Base-by-base conservation (phyloP, 495 filamentous ascomycete genomes). In the Lichenothelia convexa region DNA sequence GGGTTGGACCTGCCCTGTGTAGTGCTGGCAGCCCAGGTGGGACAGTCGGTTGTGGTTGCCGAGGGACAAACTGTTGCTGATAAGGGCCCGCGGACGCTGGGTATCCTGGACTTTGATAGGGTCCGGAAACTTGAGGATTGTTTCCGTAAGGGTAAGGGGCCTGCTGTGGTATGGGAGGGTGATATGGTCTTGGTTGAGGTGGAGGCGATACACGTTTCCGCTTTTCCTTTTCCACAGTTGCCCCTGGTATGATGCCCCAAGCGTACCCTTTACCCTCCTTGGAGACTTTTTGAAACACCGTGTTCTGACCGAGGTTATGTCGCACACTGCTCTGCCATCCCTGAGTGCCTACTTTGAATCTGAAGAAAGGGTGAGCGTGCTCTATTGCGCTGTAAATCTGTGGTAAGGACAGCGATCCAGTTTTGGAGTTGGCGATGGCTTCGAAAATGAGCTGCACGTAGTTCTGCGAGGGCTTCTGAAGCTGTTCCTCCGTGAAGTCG, bases 291-390 rank as follows among this genome's bases (percentile, higher is more conserved):
- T 70, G 67, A 54, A 97, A 97, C 17, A 84, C 75, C 33, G 75
- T 67, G 48, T 92, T 80, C 37, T 89, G 84, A 22, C 83, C 80
- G 18, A 97, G 67, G 41, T 97, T 97, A 55, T 97, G 89, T 3
- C 89, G 77, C 16, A 97, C 84, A 58, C 84, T 93, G 44, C 85
- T 93, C 49, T 94, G 87, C 89, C 89, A 97, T 11, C 89, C 89
- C 44, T 75, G 79, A 4, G 83, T 87, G 26, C 65, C 62, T 20
- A 74, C 73, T 37, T 70, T 71, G 55, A 94, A 80, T 41, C 80
- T 81, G 56, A 81, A 97, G 56, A 72, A 93, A 0, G 89, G 91
- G 48, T 91, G 93, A 47, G 78, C 80, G 48, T 75, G 60, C 56
- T 82, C 77, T 41, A 97, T 80, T 18, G 78, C 71, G 44, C 80